A percentile compares a stretch with the other conserved stretches of the same genome.
Evolutionary conservation across 176 grass and related monocot genomes (phyloP).

Genomic region (Miscanthus lutarioriparius): DNA sequence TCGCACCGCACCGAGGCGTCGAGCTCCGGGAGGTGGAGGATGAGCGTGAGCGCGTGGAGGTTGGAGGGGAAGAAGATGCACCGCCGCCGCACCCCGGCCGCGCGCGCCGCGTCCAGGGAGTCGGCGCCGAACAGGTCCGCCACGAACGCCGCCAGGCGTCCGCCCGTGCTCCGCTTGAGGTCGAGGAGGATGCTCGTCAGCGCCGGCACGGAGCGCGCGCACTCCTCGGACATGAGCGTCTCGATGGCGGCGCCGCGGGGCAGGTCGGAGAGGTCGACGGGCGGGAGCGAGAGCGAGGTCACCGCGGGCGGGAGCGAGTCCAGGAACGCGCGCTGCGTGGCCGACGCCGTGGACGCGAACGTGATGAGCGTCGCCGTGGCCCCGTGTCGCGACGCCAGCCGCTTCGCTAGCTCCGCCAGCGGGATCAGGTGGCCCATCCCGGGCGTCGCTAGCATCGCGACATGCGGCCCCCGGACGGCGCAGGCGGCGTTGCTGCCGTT

Average conservation of each 20-base stretch:
- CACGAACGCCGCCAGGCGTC: conserved; percentile 49
- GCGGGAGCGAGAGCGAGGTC: conserved; percentile 36
- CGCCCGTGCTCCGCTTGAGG: background rate
- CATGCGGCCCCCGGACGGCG: conserved; percentile 23
- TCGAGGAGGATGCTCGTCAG: background rate
- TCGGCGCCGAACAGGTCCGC: conserved; percentile 61
- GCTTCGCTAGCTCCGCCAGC: conserved; percentile 56
- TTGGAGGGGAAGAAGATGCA: conserved; percentile 67
- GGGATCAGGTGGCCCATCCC: conserved; percentile 75
- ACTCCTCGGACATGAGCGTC: conserved; percentile 48
- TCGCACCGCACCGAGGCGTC: conserved; percentile 37
- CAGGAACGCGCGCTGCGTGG: conserved; percentile 43
- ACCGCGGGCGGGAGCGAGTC: conserved; percentile 31
- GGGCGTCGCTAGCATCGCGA: conserved; percentile 47
- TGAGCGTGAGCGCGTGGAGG: conserved; percentile 54
- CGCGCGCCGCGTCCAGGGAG: conserved; percentile 44
- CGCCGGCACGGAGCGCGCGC: background rate
- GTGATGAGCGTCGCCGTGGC: conserved; percentile 50
- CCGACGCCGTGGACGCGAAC: conserved; percentile 33
- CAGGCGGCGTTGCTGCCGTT: too few species aligned
- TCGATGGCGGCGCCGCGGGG: conserved; percentile 42
- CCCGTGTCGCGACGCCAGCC: conserved; percentile 41
- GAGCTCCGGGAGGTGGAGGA: conserved; percentile 48
- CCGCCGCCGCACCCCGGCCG: conserved; percentile 19
- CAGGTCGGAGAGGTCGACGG: conserved; percentile 42